Evolutionary conservation across 2,329 filamentous ascomycete species (phyloP), one percentile per base, ranked within the genome.

Genomic region (Gnomoniopsis sp.): DNA sequence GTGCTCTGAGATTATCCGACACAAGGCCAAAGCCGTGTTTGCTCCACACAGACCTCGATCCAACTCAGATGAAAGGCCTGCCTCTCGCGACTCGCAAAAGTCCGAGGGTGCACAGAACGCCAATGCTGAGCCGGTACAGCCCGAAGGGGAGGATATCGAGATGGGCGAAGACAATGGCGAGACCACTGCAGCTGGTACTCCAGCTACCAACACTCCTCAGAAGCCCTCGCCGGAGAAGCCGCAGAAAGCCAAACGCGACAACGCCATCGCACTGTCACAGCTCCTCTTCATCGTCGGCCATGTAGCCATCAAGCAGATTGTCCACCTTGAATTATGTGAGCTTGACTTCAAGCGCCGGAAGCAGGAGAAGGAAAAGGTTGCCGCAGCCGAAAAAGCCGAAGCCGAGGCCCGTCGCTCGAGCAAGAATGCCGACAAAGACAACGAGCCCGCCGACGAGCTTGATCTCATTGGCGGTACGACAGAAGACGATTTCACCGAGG

Each of bases 281-380:
- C 82, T 99, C 2, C 80, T 99, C 0, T 98, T 98, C 70, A 89
- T 96, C 38, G 93, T 98, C 33, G 95, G 95, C 0, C 95, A 99
- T 69, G 90, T 98, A 50, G 95, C 95, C 15, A 95, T 99, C 70
- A 99, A 99, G 76, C 96, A 99, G 71, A 99, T 99, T 66, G 96
- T 99, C 0, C 95, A 99, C 71, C 84, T 99, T 12, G 95, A 99
- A 68, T 81, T 98, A n/a, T 96, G 93, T 71, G 95, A 99, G 70
- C 86, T 95, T 52, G 95, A 99, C 73, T 99, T 99, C 75, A 99
- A 99, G 79, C 89, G 93, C 55, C 85, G 93, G 65, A 99, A 99
- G 79, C 88, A 90, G 44, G 91, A 95, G 61, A 91, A 92, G 66
- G 90, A 95, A 69, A 93, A 91, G 77, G 81, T 74, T 15, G 69